These are phyloP conservation scores for Saitozyma sp. DNA, from an alignment of 768 basidiomycete species.

Conservation along the genomic window DNA sequence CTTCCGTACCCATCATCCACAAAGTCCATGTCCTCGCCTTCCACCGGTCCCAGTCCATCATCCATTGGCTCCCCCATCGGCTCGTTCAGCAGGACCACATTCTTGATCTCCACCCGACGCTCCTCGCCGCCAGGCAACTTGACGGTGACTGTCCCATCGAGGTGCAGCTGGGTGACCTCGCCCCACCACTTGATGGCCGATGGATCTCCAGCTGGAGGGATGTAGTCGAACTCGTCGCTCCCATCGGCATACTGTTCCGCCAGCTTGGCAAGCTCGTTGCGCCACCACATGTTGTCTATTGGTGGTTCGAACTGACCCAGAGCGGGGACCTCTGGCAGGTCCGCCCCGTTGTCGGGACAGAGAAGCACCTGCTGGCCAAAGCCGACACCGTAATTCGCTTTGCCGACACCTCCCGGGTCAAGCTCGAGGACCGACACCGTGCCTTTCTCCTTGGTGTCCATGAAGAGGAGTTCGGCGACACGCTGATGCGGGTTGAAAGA, in stretches of 20 bases:
- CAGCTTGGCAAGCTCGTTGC: constrained; percentile 15
- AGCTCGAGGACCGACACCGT: constrained; percentile 81
- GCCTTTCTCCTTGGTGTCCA: constrained; percentile 63
- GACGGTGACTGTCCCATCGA: constrained; percentile 59
- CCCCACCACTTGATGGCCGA: constrained; percentile 72
- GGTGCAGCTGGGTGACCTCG: constrained; percentile 63
- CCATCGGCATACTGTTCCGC: constrained; percentile 16
- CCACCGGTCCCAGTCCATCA: constrained; percentile 40
- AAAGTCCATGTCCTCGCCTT: constrained; percentile 38
- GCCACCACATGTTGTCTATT: constrained; percentile 61
- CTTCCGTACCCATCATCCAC: constrained; percentile 22
- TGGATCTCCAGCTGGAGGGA: constrained; percentile 45
- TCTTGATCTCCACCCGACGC: constrained; percentile 56
- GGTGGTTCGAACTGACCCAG: constrained; percentile 71
- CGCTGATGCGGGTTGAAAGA: constrained; percentile 35
- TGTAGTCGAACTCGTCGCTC: constrained; percentile 2
- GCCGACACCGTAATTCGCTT: constrained; percentile 63
- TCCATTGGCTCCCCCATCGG: constrained; percentile 21
- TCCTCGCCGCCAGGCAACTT: constrained; percentile 64
- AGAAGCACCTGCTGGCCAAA: constrained; percentile 83
- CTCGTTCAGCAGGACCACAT: constrained; percentile 58
- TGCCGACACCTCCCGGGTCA: constrained; percentile 73
- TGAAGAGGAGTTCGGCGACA: constrained; percentile 28
- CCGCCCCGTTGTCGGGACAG: constrained; percentile 67
- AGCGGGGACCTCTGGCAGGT: constrained; percentile 69